phyloP scores from a whole-genome alignment of 371 early-diverging fungal species.

The Mortierella sp. region DNA sequence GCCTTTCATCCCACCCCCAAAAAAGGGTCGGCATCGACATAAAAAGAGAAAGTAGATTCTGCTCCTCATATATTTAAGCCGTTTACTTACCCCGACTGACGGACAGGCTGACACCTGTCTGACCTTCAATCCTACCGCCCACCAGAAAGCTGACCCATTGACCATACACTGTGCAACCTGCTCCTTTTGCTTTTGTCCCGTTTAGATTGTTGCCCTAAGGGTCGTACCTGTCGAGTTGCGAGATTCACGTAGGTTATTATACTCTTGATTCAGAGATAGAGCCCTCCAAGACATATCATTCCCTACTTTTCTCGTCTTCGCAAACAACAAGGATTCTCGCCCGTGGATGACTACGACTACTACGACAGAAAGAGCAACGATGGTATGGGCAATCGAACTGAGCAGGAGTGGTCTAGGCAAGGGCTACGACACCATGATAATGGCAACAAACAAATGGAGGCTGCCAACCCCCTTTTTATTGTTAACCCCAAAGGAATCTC shows the following conservation, averaged over 20 bases:
- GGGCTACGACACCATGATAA: neutral
- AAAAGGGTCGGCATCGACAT: neutral
- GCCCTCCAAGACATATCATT: neutral
- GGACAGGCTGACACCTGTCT: neutral
- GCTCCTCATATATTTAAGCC: slow-evolving; percentile 4
- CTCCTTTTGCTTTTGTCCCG: neutral
- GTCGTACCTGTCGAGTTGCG: slow-evolving; percentile 56
- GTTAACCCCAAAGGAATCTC: neutral
- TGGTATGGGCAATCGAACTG: neutral
- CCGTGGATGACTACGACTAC: neutral
- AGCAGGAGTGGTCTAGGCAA: neutral
- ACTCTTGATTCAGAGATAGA: neutral
- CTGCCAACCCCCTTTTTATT: neutral
- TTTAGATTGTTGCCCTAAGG: slow-evolving; percentile 48
- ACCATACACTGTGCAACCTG: neutral
- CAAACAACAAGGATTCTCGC: neutral
- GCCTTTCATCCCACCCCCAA: neutral
- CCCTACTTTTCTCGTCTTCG: neutral
- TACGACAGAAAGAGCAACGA: neutral
- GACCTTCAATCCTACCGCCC: neutral
- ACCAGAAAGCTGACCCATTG: neutral
- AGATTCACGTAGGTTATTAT: slow-evolving; percentile 47
- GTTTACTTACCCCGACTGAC: neutral
- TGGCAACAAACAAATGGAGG: too few relatives aligned
- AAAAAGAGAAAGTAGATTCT: neutral